A percentile compares a stretch with the other conserved stretches of the same genome.
These are phyloP conservation scores for Bacterosira constricta DNA, from an alignment of 108 stramenopile genomes.

Conservation along the genomic window DNA sequence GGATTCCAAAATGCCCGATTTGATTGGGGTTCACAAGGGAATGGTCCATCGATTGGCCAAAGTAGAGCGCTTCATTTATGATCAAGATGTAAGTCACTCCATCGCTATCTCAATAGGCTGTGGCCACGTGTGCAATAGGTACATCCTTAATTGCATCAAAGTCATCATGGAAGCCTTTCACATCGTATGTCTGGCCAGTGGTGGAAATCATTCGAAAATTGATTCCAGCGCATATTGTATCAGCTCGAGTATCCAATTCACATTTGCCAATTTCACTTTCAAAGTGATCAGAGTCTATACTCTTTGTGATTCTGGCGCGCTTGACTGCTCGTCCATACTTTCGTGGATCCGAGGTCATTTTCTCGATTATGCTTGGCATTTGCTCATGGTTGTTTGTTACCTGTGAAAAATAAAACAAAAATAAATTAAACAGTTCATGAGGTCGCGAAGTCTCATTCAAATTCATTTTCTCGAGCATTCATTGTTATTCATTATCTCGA, in stretches of 20 bases:
- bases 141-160: neutral
- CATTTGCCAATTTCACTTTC: neutral
- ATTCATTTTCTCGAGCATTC: too few species aligned
- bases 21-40: conserved; percentile 34
- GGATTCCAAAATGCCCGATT: neutral
- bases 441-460: too few species aligned
- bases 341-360: too few species aligned
- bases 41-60: neutral
- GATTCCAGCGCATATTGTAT: neutral
- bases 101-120: neutral
- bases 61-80: conserved; percentile 1
- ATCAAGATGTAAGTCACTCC: neutral
- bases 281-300: neutral
- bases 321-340: too few species aligned
- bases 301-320: too few species aligned
- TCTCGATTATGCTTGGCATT: too few species aligned
- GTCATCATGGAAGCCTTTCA: neutral
- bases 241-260: neutral
- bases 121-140: neutral
- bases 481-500: too few species aligned
- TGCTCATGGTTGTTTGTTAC: too few species aligned
- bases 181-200: neutral
- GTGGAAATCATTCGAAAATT: neutral
- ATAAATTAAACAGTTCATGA: too few species aligned
- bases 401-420: too few species aligned